A percentile compares a stretch with the other conserved stretches of the same genome.
Evolutionary conservation across 1,284 basidiomycete species (phyloP).

Genomic region (Melampsora occidentalis): DNA sequence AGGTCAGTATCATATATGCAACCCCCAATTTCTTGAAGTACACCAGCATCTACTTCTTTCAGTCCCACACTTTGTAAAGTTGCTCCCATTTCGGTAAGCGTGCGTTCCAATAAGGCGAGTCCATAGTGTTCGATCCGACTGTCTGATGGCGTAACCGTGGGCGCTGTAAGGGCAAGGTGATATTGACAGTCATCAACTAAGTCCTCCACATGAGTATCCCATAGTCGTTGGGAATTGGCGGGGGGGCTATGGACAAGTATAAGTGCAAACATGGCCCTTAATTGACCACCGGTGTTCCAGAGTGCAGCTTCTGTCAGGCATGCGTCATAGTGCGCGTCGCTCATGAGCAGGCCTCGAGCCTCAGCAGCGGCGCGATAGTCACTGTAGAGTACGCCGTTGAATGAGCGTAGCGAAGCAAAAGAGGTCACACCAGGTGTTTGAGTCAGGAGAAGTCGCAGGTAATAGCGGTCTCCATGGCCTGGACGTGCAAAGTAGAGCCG

Average conservation of each 20-base stretch:
- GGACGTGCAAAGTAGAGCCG: not conserved
- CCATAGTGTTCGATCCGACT: too few species aligned
- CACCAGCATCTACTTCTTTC: too few species aligned
- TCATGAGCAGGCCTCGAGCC: not conserved
- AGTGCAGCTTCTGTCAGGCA: not conserved
- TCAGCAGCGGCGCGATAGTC: not conserved
- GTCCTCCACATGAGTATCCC: constrained; percentile 48
- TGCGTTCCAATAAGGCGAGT: too few species aligned
- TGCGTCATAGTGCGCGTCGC: not conserved
- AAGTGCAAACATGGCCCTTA: constrained; percentile 46
- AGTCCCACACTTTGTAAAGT: too few species aligned
- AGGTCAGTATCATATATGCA: not conserved
- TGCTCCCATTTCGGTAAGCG: too few species aligned
- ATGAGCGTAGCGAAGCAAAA: not conserved
- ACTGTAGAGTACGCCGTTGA: not conserved
- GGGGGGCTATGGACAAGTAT: constrained; percentile 55
- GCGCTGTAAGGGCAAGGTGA: not conserved
- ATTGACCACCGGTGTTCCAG: not conserved
- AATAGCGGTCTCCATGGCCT: constrained; percentile 7
- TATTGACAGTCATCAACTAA: constrained; percentile 1
- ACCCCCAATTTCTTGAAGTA: not conserved
- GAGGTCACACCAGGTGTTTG: not conserved
- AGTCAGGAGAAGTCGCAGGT: not conserved
- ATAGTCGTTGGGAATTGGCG: constrained; percentile 53
- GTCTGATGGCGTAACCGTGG: not conserved